These are phyloP conservation scores for Hibiscus tridactylites DNA, from an alignment of 345 rosid species.

Conservation along the genomic window DNA sequence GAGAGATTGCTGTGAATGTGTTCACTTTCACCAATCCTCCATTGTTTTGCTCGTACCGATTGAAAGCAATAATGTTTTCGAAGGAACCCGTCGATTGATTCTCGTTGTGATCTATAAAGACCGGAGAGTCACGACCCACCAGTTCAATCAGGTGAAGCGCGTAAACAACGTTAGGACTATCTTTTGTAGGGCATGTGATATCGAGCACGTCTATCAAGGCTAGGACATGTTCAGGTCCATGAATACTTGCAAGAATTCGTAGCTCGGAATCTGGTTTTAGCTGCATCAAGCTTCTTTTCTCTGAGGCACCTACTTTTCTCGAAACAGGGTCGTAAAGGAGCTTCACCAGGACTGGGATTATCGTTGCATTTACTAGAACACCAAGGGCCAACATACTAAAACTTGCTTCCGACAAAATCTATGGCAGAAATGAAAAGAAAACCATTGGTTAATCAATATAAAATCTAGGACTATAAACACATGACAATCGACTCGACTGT, in stretches of 20 bases:
- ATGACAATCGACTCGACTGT: too few species aligned
- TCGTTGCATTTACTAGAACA: slow-evolving; percentile 11
- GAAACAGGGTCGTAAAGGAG: slow-evolving; percentile 35
- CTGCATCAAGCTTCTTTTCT: slow-evolving; percentile 20
- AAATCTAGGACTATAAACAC: too few species aligned
- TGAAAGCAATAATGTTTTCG: slow-evolving; percentile 16
- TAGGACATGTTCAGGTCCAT: slow-evolving; percentile 29
- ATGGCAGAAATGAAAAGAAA: neutral
- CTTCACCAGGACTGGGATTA: slow-evolving; percentile 37
- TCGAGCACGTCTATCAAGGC: slow-evolving; percentile 13
- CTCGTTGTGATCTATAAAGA: slow-evolving; percentile 24
- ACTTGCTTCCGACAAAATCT: neutral
- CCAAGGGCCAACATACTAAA: neutral
- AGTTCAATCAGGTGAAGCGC: slow-evolving; percentile 26
- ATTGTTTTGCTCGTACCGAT: slow-evolving; percentile 13
- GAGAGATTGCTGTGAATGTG: slow-evolving; percentile 32
- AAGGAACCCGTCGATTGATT: neutral
- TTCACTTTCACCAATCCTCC: slow-evolving; percentile 9
- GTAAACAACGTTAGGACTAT: slow-evolving; percentile 5
- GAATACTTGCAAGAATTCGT: slow-evolving; percentile 30
- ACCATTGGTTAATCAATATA: neutral
- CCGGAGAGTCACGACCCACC: slow-evolving; percentile 18
- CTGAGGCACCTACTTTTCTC: slow-evolving; percentile 25
- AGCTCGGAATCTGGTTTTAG: slow-evolving; percentile 20
- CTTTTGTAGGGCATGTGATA: slow-evolving; percentile 5